A percentile compares a stretch with the other conserved stretches of the same genome.
Conservation (phyloP, 2,329 filamentous ascomycete genomes). For the Nannizzia gypsea region DNA sequence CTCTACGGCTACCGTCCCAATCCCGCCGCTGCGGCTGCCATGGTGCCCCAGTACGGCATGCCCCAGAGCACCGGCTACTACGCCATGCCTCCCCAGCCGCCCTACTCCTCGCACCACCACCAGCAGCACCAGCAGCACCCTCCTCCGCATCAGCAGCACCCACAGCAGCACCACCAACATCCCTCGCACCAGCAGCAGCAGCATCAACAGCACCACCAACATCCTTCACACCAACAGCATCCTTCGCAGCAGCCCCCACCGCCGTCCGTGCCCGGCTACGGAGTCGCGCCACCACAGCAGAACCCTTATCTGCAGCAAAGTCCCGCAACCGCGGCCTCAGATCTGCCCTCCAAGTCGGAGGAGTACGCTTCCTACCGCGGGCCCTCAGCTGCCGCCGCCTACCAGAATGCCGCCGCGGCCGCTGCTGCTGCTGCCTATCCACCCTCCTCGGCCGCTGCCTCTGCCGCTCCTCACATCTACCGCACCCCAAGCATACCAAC, state of each 20-base stretch:
- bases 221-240: neutral
- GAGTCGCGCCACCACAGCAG: constrained; percentile 24
- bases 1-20: constrained; percentile 28
- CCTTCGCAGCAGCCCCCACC: constrained; percentile 20
- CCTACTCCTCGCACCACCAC: constrained; percentile 19
- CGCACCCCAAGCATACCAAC: constrained; percentile 31
- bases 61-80: constrained; percentile 28
- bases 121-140: neutral
- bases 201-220: neutral
- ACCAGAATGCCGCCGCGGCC: too few species aligned
- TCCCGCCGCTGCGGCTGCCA: constrained; percentile 10
- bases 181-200: constrained; percentile 15
- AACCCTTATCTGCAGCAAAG: constrained; percentile 29
- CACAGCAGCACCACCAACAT: neutral
- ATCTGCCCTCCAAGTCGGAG: constrained; percentile 26
- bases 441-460: constrained; percentile 14
- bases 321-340: constrained; percentile 19
- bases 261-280: constrained; percentile 21
- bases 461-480: constrained; percentile 17
- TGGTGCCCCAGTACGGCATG: constrained; percentile 29
- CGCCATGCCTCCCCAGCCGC: constrained; percentile 20
- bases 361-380: constrained; percentile 27
- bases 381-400: constrained; percentile 20
- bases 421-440: constrained; percentile 20
- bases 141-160: neutral